Conservation (phyloP, 2,329 filamentous ascomycete genomes). For the Sordariomycetes sp. region DNA sequence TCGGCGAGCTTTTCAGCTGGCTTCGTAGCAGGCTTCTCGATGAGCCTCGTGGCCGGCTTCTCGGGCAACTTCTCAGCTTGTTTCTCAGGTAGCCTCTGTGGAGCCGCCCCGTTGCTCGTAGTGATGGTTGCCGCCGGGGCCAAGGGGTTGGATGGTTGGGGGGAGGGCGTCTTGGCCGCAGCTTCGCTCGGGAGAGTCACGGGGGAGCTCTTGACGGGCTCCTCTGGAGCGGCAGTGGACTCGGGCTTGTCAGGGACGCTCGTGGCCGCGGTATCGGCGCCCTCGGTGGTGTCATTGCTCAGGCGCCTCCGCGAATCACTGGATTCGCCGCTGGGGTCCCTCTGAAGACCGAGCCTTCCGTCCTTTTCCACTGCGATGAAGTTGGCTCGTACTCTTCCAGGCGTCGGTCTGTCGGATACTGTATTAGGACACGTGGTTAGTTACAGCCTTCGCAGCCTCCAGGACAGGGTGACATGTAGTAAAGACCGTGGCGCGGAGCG, state of each 20-base stretch:
- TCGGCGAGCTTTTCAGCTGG: not conserved
- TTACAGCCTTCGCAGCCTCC: not conserved
- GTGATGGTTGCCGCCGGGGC: not conserved
- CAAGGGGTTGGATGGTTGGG: no score
- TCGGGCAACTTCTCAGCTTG: not conserved
- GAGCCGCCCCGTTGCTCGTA: not conserved
- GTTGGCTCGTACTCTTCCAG: constrained; percentile 57
- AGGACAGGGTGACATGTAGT: not conserved
- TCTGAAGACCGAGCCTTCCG: constrained; percentile 38
- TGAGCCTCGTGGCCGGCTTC: not conserved
- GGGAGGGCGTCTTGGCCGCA: not conserved
- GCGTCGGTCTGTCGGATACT: constrained; percentile 45
- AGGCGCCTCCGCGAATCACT: constrained; percentile 20
- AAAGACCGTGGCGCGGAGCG: not conserved
- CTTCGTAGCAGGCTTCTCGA: not conserved
- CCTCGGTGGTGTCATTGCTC: constrained; percentile 24
- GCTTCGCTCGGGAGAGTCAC: not conserved
- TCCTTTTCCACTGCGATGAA: constrained; percentile 63
- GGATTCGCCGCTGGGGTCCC: constrained; percentile 23
- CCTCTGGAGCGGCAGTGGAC: constrained; percentile 5
- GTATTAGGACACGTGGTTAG: constrained; percentile 16
- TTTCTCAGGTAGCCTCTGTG: not conserved
- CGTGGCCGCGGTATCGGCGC: constrained; percentile 14
- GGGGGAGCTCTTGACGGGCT: not conserved
- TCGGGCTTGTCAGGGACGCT: constrained; percentile 12